Evolutionary conservation across 176 grass and related monocot species (phyloP), one percentile per base, ranked within the genome.

Genomic region (Bothriochloa decipiens): DNA sequence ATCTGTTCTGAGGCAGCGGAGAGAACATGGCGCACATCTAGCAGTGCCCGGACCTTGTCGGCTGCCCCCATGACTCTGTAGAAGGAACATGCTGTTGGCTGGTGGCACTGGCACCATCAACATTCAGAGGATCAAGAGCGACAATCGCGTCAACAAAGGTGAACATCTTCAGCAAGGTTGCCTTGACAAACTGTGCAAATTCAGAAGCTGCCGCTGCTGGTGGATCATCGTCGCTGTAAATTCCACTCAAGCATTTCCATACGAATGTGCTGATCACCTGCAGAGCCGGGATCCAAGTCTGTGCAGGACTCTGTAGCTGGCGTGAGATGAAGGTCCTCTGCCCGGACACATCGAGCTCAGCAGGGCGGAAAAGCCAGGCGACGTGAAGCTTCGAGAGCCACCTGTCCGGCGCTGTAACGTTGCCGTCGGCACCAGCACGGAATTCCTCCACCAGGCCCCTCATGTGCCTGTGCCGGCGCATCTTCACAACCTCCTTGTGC

Each of bases 301-400:
- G 40, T 42, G 40, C 40, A 42, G 8, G 40, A 7, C 14, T 4
- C 14, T 29, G 72, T 1, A 61, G 4, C 23, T 23, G 3, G 11
- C 60, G 60, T 2, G 60, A 13, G 60, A 25, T 0, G 4, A 27
- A 5, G 27, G 1, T 16, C 4, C 25, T 32, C 15, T 47, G 7
- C 27, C 14, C 11, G 0, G 42, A 32, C 8, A 3, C 43, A 2
- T 10, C 26, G 0, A 27, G 23, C 60, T 63, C 23, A 0, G 60
- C 58, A 62, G 4, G 14, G 18, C 10, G 7, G 28, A 74, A 26
- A 52, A 74, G 45, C 72, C 72, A 75, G 26, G 7, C 28, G 46
- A 53, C 72, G 15, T 35, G 20, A n/a, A 72, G 22, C 40, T 45
- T n/a, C n/a, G 69, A 72, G 22, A 72, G 40, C 72, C 72, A 75